These are phyloP conservation scores for Cyberlindnera samutprakarnensis DNA, from an alignment of 805 yeast species.

Conservation along the genomic window DNA sequence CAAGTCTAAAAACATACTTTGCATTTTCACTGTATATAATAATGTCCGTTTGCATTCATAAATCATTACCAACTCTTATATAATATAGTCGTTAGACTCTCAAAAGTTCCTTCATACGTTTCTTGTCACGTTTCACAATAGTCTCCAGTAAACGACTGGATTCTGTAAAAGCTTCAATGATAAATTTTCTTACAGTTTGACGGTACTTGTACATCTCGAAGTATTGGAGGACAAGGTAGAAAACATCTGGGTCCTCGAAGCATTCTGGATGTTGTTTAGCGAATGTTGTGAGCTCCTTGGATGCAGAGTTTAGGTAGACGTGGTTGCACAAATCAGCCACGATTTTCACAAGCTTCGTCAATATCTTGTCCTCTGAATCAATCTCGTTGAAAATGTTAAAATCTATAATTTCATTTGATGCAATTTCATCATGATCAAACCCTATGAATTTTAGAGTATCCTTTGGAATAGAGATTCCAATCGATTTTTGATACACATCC, in stretches of 20 bases:
- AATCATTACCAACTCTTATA: background rate
- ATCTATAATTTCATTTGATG: slow-evolving; percentile 6
- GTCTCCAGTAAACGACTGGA: slow-evolving; percentile 45
- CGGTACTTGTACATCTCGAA: slow-evolving; percentile 54
- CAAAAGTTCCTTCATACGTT: slow-evolving; percentile 16
- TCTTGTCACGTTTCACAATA: slow-evolving; percentile 39
- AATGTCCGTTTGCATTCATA: background rate
- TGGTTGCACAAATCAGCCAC: slow-evolving; percentile 54
- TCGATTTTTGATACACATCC: slow-evolving; percentile 34
- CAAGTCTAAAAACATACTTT: slow-evolving; percentile 1
- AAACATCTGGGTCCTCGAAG: slow-evolving; percentile 50
- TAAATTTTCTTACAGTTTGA: slow-evolving; percentile 52
- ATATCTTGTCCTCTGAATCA: slow-evolving; percentile 21
- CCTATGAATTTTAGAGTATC: slow-evolving; percentile 25
- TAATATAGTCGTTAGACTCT: slow-evolving; percentile 4
- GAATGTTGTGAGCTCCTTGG: slow-evolving; percentile 47
- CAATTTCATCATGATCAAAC: slow-evolving; percentile 4
- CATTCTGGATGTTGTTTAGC: slow-evolving; percentile 41
- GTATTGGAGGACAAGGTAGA: slow-evolving; percentile 41
- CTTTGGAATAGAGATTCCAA: slow-evolving; percentile 35
- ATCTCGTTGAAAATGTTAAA: slow-evolving; percentile 5
- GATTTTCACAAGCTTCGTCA: slow-evolving; percentile 25
- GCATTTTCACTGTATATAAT: too few relatives aligned
- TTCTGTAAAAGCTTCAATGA: slow-evolving; percentile 53
- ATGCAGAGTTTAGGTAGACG: slow-evolving; percentile 44